Evolutionary conservation across 83 land plant genomes (phyloP), one percentile per base, ranked within the genome.

Genomic region (Diphasiastrum complanatum): DNA sequence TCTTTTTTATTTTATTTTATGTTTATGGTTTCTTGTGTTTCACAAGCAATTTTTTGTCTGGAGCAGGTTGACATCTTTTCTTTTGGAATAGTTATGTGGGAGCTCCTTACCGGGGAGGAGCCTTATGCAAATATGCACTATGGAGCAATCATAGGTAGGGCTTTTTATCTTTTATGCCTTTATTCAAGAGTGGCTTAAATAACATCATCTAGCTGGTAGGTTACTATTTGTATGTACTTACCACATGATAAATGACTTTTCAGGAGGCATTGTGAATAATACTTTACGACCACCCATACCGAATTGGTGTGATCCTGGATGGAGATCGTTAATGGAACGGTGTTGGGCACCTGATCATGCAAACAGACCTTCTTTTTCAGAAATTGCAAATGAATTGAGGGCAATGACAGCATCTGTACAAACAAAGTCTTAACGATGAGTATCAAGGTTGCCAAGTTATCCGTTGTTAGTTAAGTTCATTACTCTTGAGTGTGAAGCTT

Each of bases 281-380:
- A 56, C 80, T n/a, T 64, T 85, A 36, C 83, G 89, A 1, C 89
- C 89, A 31, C 65, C 76, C 67, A 71, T 82, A 25, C 89, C 89
- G 34, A 43, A 67, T 25, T 85, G 89, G 89, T 85, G 85, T 51
- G 89, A 85, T 51, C 89, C 89, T 41, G 85, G 79, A 69, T 85
- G 89, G 89, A 85, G 74, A 63, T 47, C 80, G 24, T 62, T 85
- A 67, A 85, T 85, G 89, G 83, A 81, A 59, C 78, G 73, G 47
- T 85, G 83, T 53, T 85, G 89, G 89, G 66, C 80, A 0, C 59
- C 83, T 34, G 86, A 85, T 68, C 89, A 85, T 24, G 52, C 43
- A n/a, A 62, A 67, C 12, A 78, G 89, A 41, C 89, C 89, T 3
- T 75, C 89, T 6, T 85, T 85, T 46, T 58, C 83, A 29, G 89